Conservation (phyloP, 495 filamentous ascomycete species). For the Saxophila tyrrhenica region DNA sequence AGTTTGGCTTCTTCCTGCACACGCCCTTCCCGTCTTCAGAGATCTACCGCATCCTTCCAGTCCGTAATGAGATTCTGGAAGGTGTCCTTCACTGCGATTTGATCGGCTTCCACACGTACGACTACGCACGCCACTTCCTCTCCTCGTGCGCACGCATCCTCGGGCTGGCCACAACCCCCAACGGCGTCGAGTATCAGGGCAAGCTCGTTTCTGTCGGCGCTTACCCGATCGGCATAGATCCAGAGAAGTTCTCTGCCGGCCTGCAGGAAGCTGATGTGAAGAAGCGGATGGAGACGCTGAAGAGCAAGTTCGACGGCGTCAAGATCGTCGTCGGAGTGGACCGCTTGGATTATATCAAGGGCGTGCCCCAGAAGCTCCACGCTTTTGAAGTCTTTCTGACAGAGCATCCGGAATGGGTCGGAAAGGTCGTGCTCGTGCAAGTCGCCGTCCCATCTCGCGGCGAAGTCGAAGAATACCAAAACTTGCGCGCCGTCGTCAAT, state of each 20-base stretch:
- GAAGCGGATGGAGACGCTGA: slow-evolving; percentile 62
- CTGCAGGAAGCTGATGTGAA: slow-evolving; percentile 70
- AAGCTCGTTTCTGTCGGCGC: slow-evolving; percentile 64
- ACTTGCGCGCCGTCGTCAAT: slow-evolving; percentile 78
- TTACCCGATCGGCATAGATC: slow-evolving; percentile 92
- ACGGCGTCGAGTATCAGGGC: slow-evolving; percentile 66
- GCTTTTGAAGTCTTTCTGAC: slow-evolving; percentile 83
- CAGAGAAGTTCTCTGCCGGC: slow-evolving; percentile 84
- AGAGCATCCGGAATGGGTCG: slow-evolving; percentile 83
- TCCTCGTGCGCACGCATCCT: slow-evolving; percentile 75
- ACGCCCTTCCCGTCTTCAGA: slow-evolving; percentile 90
- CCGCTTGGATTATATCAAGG: slow-evolving; percentile 90
- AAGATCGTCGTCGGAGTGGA: slow-evolving; percentile 92
- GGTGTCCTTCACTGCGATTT: slow-evolving; percentile 77
- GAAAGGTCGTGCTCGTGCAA: slow-evolving; percentile 84
- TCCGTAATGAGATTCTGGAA: slow-evolving; percentile 66
- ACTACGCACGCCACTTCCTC: slow-evolving; percentile 83
- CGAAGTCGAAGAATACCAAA: slow-evolving; percentile 94
- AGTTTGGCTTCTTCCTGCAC: slow-evolving; percentile 90
- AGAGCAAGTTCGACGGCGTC: slow-evolving; percentile 72
- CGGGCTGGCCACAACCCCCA: slow-evolving; percentile 69
- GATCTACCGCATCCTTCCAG: slow-evolving; percentile 82
- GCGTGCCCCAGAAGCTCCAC: slow-evolving; percentile 87
- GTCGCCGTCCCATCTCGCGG: slow-evolving; percentile 84
- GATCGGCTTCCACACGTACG: slow-evolving; percentile 90